These are phyloP conservation scores for Paragyromitra xinjiangensis DNA, from an alignment of 495 filamentous ascomycete species.

Conservation along the genomic window DNA sequence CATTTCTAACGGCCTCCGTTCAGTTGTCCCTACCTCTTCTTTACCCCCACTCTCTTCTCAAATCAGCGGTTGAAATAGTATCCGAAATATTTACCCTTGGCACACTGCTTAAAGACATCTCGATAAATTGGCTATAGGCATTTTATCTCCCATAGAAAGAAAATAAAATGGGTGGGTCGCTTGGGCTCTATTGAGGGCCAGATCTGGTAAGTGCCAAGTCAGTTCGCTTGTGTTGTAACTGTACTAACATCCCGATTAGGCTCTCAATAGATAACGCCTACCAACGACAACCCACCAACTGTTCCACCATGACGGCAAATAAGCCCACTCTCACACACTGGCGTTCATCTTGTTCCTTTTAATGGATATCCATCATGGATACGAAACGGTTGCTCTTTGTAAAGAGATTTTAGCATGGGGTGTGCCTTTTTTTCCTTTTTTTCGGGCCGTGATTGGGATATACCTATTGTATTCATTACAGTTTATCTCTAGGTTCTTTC, in stretches of 20 bases:
- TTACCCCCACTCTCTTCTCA: too few relatives aligned
- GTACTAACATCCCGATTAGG: slow-evolving; percentile 28
- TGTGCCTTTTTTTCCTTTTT: not conserved
- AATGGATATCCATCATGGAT: not conserved
- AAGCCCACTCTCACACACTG: not conserved
- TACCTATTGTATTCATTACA: not conserved
- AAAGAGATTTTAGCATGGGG: not conserved
- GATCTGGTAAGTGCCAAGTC: slow-evolving; percentile 25
- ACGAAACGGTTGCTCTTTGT: slow-evolving; percentile 21
- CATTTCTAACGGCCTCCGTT: too few relatives aligned
- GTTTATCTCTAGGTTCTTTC: not conserved
- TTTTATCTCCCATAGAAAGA: not conserved
- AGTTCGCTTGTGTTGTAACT: not conserved
- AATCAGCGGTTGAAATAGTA: not conserved
- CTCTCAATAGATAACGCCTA: slow-evolving; percentile 44
- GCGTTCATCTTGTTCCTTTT: not conserved
- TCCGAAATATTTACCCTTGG: not conserved
- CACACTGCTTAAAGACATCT: not conserved
- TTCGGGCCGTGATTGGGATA: not conserved
- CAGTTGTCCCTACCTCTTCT: too few relatives aligned
- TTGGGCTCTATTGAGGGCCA: slow-evolving; percentile 43
- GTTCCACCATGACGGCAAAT: not conserved
- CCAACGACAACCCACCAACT: slow-evolving; percentile 5
- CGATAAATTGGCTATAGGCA: not conserved
- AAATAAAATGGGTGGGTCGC: not conserved